Evolutionary conservation across 345 rosid species (phyloP).

Genomic region (Hypericum perforatum): DNA sequence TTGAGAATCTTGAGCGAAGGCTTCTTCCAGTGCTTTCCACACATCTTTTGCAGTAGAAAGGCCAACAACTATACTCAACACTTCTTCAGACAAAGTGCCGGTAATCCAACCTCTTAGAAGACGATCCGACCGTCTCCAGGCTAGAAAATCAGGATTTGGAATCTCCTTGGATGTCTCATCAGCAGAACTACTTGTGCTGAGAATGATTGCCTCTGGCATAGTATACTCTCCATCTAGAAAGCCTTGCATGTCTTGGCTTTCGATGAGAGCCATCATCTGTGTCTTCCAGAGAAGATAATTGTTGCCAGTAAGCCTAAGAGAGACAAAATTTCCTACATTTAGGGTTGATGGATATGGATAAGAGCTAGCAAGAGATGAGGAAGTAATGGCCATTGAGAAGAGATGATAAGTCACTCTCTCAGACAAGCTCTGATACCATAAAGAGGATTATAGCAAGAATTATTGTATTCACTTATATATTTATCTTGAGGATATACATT

Average conservation of each 20-base stretch:
- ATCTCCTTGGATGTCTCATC: too few species aligned
- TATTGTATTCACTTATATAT: too few species aligned
- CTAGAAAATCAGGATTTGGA: too few species aligned
- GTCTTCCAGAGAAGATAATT: slow-evolving; percentile 1
- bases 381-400: too few species aligned
- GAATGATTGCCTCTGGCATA: not conserved
- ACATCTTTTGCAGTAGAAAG: not conserved
- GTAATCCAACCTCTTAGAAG: slow-evolving; percentile 10
- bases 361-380: too few species aligned
- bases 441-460: too few species aligned
- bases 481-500: too few species aligned
- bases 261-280: not conserved
- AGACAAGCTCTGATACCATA: too few species aligned
- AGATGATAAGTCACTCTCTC: too few species aligned
- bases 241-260: slow-evolving; percentile 1
- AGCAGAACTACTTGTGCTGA: not conserved
- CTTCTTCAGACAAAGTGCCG: slow-evolving; percentile 5
- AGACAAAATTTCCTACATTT: too few species aligned
- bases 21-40: slow-evolving; percentile 5
- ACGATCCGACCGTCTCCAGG: slow-evolving; percentile 5
- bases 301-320: not conserved
- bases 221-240: not conserved
- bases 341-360: too few species aligned
- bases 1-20: slow-evolving; percentile 6
- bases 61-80: slow-evolving; percentile 3